Conservation (phyloP, 2,329 filamentous ascomycete genomes). For the Ophiostoma populinum region DNA sequence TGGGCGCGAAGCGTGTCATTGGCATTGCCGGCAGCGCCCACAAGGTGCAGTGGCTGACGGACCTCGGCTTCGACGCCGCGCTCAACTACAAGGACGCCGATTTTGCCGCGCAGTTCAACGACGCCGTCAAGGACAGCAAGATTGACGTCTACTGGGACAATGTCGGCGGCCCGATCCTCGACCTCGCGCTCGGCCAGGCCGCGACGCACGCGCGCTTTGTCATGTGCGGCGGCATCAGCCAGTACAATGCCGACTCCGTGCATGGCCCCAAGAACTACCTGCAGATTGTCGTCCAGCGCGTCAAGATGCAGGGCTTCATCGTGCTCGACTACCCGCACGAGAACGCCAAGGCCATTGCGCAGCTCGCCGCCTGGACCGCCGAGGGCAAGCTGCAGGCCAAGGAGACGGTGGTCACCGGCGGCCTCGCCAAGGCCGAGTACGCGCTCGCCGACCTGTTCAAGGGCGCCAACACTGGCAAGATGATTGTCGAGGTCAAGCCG, state of each 20-base stretch:
- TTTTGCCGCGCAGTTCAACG: constrained; percentile 41
- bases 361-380: constrained; percentile 49
- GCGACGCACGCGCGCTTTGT: constrained; percentile 46
- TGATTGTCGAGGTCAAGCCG: constrained; percentile 13
- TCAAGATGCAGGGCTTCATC: constrained; percentile 53
- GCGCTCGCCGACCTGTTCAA: constrained; percentile 47
- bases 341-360: constrained; percentile 37
- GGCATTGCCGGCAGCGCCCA: constrained; percentile 38
- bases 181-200: constrained; percentile 46
- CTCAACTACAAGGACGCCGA: constrained; percentile 52
- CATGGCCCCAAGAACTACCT: constrained; percentile 31
- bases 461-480: constrained; percentile 44
- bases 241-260: constrained; percentile 44
- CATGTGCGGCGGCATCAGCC: constrained; percentile 53
- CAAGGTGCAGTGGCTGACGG: constrained; percentile 43
- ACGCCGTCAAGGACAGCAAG: constrained; percentile 29
- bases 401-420: constrained; percentile 55
- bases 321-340: constrained; percentile 47
- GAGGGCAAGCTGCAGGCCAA: constrained; percentile 57
- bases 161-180: constrained; percentile 53
- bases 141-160: constrained; percentile 64
- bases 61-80: constrained; percentile 49
- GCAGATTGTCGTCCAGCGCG: constrained; percentile 23
- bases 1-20: constrained; percentile 32
- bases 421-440: constrained; percentile 43